Evolutionary conservation across 2,329 filamentous ascomycete species (phyloP).

Genomic region (Apiospora aurea): DNA sequence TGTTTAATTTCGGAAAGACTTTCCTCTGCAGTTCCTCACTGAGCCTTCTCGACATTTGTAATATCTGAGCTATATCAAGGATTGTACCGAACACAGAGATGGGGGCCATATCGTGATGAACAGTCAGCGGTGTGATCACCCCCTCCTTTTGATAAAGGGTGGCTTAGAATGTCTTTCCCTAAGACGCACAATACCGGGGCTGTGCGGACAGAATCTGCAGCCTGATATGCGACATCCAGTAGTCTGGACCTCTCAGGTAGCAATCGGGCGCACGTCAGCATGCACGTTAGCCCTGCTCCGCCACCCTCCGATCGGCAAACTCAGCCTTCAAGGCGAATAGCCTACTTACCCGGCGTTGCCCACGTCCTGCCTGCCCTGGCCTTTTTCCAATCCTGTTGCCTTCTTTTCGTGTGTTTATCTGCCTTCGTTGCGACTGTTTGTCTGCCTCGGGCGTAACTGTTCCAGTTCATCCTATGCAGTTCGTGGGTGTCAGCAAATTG

Average conservation of each 20-base stretch:
- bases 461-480: neutral
- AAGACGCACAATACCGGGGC: neutral
- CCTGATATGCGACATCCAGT: neutral
- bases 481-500: neutral
- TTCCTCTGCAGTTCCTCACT: too few relatives aligned
- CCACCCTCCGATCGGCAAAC: neutral
- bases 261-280: constrained; percentile 4
- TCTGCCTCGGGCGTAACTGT: constrained; percentile 8
- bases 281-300: neutral
- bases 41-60: too few relatives aligned
- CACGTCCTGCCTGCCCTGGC: neutral
- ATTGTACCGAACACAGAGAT: accelerated
- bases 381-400: neutral
- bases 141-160: neutral
- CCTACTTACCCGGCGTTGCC: neutral
- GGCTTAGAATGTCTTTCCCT: neutral
- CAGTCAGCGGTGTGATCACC: neutral
- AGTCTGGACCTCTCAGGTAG: too few relatives aligned
- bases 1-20: too few relatives aligned
- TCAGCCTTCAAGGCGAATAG: neutral
- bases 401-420: neutral
- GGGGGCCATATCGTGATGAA: neutral
- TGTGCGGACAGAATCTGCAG: neutral
- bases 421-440: neutral
- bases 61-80: neutral